Evolutionary conservation across 768 basidiomycete species (phyloP).

Genomic region (Russula brevipes): DNA sequence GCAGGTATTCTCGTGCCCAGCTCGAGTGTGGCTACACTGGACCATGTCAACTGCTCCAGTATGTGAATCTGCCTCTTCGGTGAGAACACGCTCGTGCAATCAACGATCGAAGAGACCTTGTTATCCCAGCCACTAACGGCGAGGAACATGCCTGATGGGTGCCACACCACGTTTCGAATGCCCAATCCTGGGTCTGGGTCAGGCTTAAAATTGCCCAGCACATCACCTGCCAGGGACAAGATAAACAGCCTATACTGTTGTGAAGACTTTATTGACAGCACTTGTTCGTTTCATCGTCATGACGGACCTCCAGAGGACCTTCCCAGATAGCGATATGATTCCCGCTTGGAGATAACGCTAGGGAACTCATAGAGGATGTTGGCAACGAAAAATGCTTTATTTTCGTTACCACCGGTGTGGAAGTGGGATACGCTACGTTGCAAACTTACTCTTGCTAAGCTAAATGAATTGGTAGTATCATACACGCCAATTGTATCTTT

Average conservation of each 20-base stretch:
- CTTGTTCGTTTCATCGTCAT: not conserved
- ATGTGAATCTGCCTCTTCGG: conserved; percentile 54
- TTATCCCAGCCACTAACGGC: conserved; percentile 88
- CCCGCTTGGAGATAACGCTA: conserved; percentile 73
- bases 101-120: conserved; percentile 44
- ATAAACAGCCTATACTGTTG: conserved; percentile 71
- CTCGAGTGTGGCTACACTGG: conserved; percentile 57
- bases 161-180: conserved; percentile 75
- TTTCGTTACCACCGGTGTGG: conserved; percentile 12
- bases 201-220: conserved; percentile 63
- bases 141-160: conserved; percentile 78
- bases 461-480: conserved; percentile 64
- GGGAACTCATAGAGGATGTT: conserved; percentile 63
- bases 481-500: conserved; percentile 86
- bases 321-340: conserved; percentile 80
- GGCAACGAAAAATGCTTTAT: conserved; percentile 77
- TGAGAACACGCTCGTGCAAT: not conserved
- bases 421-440: not conserved
- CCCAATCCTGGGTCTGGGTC: conserved; percentile 79
- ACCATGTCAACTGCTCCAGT: conserved; percentile 74
- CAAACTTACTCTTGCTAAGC: conserved; percentile 59
- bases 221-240: conserved; percentile 58
- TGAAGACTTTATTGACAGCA: not conserved
- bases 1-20: conserved; percentile 51
- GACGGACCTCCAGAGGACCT: conserved; percentile 68